phyloP scores from a whole-genome alignment of 495 filamentous ascomycete genomes.

The Neurospora sp. region DNA sequence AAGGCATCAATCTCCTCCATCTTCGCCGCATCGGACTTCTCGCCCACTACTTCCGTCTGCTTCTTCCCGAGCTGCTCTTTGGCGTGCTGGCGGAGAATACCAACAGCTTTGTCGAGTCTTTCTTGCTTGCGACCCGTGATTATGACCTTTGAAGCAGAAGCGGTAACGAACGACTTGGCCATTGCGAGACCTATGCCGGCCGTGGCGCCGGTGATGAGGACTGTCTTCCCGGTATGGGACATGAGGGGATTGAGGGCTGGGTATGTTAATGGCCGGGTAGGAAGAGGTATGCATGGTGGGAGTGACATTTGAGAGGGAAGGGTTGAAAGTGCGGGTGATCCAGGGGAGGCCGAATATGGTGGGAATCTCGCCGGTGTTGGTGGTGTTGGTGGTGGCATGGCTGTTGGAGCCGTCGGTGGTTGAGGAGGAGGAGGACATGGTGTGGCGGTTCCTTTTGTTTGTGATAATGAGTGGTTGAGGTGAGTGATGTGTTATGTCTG shows the following conservation, averaged over 20 bases:
- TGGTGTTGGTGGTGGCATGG: constrained; percentile 16
- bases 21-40: constrained; percentile 17
- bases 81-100: constrained; percentile 5
- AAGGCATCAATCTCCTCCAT: constrained; percentile 15
- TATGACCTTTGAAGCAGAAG: constrained; percentile 23
- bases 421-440: not conserved
- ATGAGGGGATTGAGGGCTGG: constrained; percentile 20
- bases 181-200: constrained; percentile 29
- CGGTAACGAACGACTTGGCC: constrained; percentile 24
- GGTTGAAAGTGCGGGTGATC: not conserved
- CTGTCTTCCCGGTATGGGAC: constrained; percentile 32
- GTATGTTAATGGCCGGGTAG: constrained; percentile 31
- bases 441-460: not conserved
- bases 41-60: constrained; percentile 12
- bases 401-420: not conserved
- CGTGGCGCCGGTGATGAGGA: constrained; percentile 39
- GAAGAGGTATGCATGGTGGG: constrained; percentile 21
- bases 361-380: constrained; percentile 30
- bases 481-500: not conserved
- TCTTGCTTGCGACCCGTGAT: constrained; percentile 20
- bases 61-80: not conserved
- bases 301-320: not conserved
- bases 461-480: not conserved
- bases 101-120: constrained; percentile 4
- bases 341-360: constrained; percentile 14